phyloP scores from a whole-genome alignment of 208 protist genomes.

The Histomonas meleagridis region DNA sequence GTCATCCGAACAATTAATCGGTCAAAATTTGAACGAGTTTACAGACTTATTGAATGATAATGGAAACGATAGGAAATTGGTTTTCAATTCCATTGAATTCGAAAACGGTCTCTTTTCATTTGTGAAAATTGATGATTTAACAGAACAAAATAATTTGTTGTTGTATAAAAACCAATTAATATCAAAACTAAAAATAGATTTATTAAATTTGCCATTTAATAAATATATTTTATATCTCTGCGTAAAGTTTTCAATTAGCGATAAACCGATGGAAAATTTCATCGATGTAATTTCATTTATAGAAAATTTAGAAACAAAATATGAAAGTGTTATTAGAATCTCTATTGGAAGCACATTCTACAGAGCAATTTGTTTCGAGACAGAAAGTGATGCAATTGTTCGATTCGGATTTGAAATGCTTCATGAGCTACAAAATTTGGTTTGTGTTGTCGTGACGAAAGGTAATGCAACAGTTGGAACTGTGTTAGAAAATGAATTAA shows the following conservation, averaged over 20 bases:
- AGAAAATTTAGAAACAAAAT: neutral
- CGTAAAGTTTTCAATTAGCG: neutral
- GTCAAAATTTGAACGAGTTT: neutral
- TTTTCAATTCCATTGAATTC: neutral
- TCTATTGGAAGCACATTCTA: neutral
- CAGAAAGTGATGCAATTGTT: neutral
- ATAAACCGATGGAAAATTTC: neutral
- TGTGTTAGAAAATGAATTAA: neutral
- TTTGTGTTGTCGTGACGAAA: neutral
- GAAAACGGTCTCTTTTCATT: neutral
- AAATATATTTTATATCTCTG: neutral
- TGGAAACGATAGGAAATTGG: neutral
- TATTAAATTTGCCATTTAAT: neutral
- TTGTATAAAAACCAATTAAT: neutral
- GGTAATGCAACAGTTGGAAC: neutral
- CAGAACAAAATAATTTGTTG: neutral
- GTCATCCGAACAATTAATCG: neutral
- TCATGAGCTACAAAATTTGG: neutral
- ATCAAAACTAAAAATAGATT: neutral
- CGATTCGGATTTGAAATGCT: neutral
- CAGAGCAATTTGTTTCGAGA: neutral
- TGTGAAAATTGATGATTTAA: neutral
- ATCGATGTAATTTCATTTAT: neutral
- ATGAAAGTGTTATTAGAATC: neutral
- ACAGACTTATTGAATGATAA: neutral